phyloP scores from a whole-genome alignment of 805 yeast species.

The Kluyveromyces siamensis region DNA sequence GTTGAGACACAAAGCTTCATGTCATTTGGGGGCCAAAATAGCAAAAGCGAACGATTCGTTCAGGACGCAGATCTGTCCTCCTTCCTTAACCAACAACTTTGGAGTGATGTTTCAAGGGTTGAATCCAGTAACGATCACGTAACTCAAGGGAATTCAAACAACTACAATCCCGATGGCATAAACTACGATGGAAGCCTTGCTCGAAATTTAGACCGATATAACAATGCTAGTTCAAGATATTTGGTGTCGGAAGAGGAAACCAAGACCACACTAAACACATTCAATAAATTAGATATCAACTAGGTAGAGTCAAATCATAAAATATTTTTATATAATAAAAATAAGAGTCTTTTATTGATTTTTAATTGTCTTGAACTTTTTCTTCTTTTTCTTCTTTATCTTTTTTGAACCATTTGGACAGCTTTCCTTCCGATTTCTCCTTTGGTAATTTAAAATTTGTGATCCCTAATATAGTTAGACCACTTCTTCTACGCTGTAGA shows the following conservation, averaged over 20 bases:
- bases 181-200: slow-evolving; percentile 17
- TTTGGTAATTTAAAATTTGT: neutral
- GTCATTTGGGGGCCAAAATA: slow-evolving; percentile 23
- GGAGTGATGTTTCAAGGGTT: slow-evolving; percentile 11
- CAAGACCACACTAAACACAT: neutral
- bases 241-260: neutral
- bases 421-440: neutral
- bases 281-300: slow-evolving; percentile 1
- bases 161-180: slow-evolving; percentile 6
- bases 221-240: slow-evolving; percentile 5
- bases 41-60: slow-evolving; percentile 6
- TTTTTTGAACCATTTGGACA: slow-evolving; percentile 6
- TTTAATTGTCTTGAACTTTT: neutral
- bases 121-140: neutral
- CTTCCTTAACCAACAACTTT: slow-evolving; percentile 15
- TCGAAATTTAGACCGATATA: slow-evolving; percentile 10
- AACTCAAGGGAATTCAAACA: slow-evolving; percentile 5
- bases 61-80: slow-evolving; percentile 18
- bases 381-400: neutral
- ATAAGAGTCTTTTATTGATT: too few relatives aligned
- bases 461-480: neutral
- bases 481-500: neutral
- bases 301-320: neutral
- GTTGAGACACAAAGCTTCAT: slow-evolving; percentile 28
- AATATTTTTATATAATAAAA: neutral